Base-by-base conservation (phyloP, 352 stramenopile species). In the Globisporangium takayamanum region DNA sequence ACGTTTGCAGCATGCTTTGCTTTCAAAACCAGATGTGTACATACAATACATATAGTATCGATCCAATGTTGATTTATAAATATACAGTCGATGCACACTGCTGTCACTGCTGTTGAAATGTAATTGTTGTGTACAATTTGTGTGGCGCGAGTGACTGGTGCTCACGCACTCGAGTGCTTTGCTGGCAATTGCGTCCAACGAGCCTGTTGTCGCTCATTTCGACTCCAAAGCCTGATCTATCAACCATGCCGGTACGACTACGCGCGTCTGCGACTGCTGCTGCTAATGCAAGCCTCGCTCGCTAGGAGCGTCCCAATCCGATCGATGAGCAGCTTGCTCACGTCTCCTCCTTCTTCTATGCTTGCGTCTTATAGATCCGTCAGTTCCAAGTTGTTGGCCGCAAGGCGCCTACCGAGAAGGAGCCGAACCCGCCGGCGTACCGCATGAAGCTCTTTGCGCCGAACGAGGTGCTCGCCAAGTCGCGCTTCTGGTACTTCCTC, bases 401-500 rank as follows among this genome's bases (percentile, higher is more conserved):
- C 76, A 99, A 99, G 87, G 94, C 94, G 54, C 94, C 94, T 68
- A 99, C 97, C 49, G 94, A 99, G 50, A 97, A 96, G 64, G 92
- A 99, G 78, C 94, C 96, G 50, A 98, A 99, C 84, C 97, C 97
- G 60, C 87, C 97, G 63, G 96, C 97, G 7, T 99, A 99, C 94
- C 90, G 98, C 69, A 99, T 99, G 98, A 94, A 94, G 80, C 72
- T 96, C 56, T 99, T 99, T 76, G 96, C 95, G 37, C 92, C 96
- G 55, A 98, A 99, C 83, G 68, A 87, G 62, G 96, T 99, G 61
- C 92, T 98, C 60, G 97, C 97, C 67, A 98, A 99, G 87, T 99
- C 96, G 61, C 97, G 98, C 76, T 99, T 99, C 90, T 99, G 97
- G 97, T 99, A 99, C 88, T 99, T 99, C 85, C 95, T 99, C 73